Conservation (phyloP, 257 asterid species). For the Solanum piurae region DNA sequence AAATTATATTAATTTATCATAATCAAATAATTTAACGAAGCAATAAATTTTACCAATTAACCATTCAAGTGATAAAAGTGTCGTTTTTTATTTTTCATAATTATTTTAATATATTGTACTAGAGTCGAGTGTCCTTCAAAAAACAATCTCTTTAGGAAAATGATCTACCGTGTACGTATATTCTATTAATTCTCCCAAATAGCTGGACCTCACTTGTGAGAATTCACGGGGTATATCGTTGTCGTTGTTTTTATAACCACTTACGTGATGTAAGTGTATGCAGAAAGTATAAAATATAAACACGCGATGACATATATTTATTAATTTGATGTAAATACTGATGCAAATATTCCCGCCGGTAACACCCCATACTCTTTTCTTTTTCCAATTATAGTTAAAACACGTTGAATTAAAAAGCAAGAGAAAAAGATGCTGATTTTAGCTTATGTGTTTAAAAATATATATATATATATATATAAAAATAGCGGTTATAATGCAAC, state of each 20-base stretch:
- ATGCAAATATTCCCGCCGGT: not conserved
- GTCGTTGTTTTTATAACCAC: not conserved
- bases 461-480: not conserved
- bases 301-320: not conserved
- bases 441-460: too few species aligned
- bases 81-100: not conserved
- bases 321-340: not conserved
- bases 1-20: not conserved
- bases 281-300: not conserved
- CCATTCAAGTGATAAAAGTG: not conserved
- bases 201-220: not conserved
- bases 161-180: not conserved
- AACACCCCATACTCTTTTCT: not conserved
- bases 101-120: not conserved
- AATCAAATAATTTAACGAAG: not conserved
- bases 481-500: not conserved
- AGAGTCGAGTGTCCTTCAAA: rapidly evolving
- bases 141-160: not conserved
- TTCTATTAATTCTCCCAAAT: too few species aligned
- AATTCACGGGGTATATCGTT: not conserved
- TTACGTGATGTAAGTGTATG: not conserved
- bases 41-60: not conserved
- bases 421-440: not conserved
- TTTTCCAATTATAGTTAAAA: not conserved
- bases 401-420: not conserved